phyloP scores from a whole-genome alignment of 164 flowering plant species.

The Cinnamomum micranthum region DNA sequence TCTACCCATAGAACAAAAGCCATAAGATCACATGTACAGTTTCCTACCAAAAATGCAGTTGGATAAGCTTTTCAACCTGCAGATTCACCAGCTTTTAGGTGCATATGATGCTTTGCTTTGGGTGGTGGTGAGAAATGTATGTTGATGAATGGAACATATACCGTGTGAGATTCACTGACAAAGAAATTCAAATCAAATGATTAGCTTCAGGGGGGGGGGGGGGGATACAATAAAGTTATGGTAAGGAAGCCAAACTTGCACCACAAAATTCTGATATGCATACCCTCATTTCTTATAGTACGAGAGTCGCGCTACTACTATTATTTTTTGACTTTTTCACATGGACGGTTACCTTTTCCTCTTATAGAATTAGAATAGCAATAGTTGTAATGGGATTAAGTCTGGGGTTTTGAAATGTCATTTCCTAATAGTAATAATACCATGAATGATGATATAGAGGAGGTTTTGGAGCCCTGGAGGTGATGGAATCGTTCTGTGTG shows the following conservation, averaged over 20 bases:
- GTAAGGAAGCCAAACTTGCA: background rate
- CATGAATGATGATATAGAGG: background rate
- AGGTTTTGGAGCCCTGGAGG: background rate
- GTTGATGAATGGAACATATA: slow-evolving; percentile 53
- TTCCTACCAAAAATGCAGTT: slow-evolving; percentile 10
- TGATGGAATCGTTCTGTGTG: slow-evolving; percentile 36
- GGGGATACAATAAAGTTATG: background rate
- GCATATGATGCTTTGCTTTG: slow-evolving; percentile 47
- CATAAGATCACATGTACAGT: background rate
- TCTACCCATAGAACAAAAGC: background rate
- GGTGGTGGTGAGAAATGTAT: slow-evolving; percentile 33
- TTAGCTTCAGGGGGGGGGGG: slow-evolving; percentile 26
- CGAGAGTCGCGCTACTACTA: background rate
- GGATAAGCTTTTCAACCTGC: slow-evolving; percentile 31
- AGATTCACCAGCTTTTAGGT: slow-evolving; percentile 39
- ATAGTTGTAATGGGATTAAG: no score
- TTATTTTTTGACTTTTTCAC: no score
- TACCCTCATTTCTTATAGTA: background rate
- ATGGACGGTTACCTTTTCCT: background rate
- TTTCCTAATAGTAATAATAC: background rate
- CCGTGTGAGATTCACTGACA: slow-evolving; percentile 29
- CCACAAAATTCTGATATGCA: background rate
- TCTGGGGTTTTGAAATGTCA: no score
- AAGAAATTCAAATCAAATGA: slow-evolving; percentile 50
- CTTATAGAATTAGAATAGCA: no score